Evolutionary conservation across 192 early-diverging fungal species (phyloP), one percentile per base, ranked within the genome.

Genomic region (Haplosporangium gracile): DNA sequence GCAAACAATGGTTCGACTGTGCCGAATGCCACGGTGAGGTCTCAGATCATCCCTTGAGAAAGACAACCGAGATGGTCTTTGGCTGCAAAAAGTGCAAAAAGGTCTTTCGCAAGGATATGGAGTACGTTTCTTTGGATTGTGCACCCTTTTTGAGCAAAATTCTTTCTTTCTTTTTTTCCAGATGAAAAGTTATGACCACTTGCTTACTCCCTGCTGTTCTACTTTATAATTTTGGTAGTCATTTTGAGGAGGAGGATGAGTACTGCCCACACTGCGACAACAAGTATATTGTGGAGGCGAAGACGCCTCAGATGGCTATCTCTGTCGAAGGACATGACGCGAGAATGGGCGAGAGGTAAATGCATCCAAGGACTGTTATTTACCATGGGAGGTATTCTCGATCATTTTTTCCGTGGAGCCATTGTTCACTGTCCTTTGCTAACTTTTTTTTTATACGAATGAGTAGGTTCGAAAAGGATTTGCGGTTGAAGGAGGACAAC

Each of bases 71-170:
- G 85, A 97, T 99, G 95, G 93, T 96, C 6, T 98, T 99, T 91
- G 95, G 96, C 13, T 99, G 98, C 90, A 99, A 99, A 89, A 98
- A 98, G 78, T 99, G 98, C 91, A 97, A 96, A 93, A 99, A 99
- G 90, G 94, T 95, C n/a, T 99, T 99, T 83, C 93, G 98, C 81
- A 99, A 99, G 87, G 94, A 97, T 78, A 91, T 97, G 90, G 83
- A 71, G 82, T 90, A 88, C 29, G 89, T 18, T 7, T 18, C 26
- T 32, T 65, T 65, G 36, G 2, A 36, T 36, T 36, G 36, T 36
- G 36, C 36, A 36, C 2, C 36, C 26, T 10, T 15, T 13, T 29
- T 10, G 49, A 18, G 16, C 2, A 22, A 51, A 16, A 51, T 22
- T 51, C 49, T 18, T 51, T 18, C 4, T 15, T 18, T 51, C 51